These are phyloP conservation scores for Glarea lozoyensis DNA, from an alignment of 495 filamentous ascomycete species.

Conservation along the genomic window DNA sequence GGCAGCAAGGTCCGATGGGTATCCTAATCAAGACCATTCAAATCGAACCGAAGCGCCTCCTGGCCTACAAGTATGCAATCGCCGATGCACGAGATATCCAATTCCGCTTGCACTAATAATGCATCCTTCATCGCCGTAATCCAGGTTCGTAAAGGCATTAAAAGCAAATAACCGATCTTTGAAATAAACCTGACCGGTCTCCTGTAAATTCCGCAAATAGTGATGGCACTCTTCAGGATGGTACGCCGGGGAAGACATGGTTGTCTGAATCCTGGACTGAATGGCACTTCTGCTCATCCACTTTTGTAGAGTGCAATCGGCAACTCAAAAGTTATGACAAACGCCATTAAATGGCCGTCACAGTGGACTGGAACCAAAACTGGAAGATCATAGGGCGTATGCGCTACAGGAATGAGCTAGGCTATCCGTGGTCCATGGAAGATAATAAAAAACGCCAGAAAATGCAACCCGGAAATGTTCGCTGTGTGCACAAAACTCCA, in stretches of 20 bases:
- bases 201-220: too few relatives aligned
- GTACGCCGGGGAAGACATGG: too few relatives aligned
- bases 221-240: too few relatives aligned
- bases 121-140: conserved; percentile 7
- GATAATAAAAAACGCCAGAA: conserved; percentile 19
- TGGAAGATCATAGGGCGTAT: conserved; percentile 5
- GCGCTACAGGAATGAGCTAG: too few relatives aligned
- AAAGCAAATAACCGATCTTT: conserved; percentile 12
- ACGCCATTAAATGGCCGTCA: too few relatives aligned
- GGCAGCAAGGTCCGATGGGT: conserved; percentile 18
- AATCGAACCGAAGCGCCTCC: conserved; percentile 13
- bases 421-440: too few relatives aligned
- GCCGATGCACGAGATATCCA: conserved; percentile 20
- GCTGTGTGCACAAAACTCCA: conserved; percentile 7
- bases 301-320: too few relatives aligned
- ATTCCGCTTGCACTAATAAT: conserved; percentile 5
- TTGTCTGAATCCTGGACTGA: too few relatives aligned
- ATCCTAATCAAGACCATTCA: conserved; percentile 8
- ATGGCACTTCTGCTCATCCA: too few relatives aligned
- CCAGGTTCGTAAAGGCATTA: conserved; percentile 16
- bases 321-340: too few relatives aligned
- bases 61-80: conserved; percentile 19
- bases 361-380: conserved; percentile 14
- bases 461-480: conserved; percentile 14
- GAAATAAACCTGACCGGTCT: too few relatives aligned